phyloP scores from a whole-genome alignment of 176 grass and related monocot species.

The Bromus sterilis region DNA sequence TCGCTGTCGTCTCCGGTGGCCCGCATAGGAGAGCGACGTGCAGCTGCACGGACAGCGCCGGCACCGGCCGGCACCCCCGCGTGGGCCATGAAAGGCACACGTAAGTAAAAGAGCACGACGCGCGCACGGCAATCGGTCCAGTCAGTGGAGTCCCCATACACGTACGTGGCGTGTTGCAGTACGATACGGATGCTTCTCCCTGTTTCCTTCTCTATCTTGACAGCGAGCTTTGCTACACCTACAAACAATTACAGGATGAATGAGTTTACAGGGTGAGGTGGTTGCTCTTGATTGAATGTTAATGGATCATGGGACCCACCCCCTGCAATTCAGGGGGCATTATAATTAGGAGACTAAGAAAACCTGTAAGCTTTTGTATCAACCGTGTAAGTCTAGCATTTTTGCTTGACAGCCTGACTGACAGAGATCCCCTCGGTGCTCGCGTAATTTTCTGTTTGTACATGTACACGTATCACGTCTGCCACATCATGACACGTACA shows the following conservation, averaged over 20 bases:
- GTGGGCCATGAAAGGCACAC: slow-evolving; percentile 6
- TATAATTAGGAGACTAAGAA: no score
- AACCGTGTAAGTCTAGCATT: no score
- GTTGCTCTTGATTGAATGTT: no score
- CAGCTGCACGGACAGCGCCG: neutral
- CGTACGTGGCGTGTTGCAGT: neutral
- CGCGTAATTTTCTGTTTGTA: no score
- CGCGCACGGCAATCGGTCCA: neutral
- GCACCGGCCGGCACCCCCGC: neutral
- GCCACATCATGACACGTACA: no score
- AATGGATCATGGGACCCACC: no score
- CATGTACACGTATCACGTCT: no score
- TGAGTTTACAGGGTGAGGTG: no score
- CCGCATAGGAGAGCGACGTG: neutral
- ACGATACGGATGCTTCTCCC: neutral
- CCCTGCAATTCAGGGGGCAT: no score
- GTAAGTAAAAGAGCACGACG: neutral
- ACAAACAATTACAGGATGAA: no score
- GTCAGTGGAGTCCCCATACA: neutral
- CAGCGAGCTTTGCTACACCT: no score
- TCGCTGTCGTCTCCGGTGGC: neutral
- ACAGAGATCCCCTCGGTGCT: neutral
- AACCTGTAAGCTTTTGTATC: no score
- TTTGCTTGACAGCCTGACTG: neutral
- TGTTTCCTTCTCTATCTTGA: neutral